These are phyloP conservation scores for Bruguiera parviflora DNA, from an alignment of 345 rosid species.

Conservation along the genomic window DNA sequence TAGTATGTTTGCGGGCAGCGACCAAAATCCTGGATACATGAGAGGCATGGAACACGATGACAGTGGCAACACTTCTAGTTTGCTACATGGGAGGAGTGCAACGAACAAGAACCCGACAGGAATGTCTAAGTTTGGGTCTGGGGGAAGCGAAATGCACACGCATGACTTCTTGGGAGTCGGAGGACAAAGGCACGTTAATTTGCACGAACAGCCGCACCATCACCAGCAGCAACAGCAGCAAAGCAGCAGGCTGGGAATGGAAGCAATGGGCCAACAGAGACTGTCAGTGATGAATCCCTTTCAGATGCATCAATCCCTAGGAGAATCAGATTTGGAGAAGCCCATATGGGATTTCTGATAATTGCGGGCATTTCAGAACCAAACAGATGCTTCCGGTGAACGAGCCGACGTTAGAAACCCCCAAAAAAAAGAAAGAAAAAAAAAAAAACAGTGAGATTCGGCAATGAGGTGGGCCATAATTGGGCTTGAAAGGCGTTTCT, in stretches of 20 bases:
- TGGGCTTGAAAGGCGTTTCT: not conserved
- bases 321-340: constrained; percentile 23
- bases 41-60: constrained; percentile 30
- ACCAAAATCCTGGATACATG: constrained; percentile 30
- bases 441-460: too few relatives aligned
- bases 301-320: constrained; percentile 30
- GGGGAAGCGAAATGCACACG: constrained; percentile 29
- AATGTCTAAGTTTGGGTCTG: constrained; percentile 28
- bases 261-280: constrained; percentile 35
- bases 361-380: not conserved
- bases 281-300: constrained; percentile 38
- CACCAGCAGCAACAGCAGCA: constrained; percentile 9
- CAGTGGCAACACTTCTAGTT: constrained; percentile 12
- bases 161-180: constrained; percentile 62
- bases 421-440: too few relatives aligned
- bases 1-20: constrained; percentile 33
- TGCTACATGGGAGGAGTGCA: constrained; percentile 24
- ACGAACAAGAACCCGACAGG: constrained; percentile 24
- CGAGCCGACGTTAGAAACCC: too few relatives aligned
- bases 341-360: constrained; percentile 54
- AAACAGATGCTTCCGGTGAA: too few relatives aligned
- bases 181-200: constrained; percentile 29
- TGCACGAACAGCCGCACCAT: constrained; percentile 35
- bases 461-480: not conserved
- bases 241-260: constrained; percentile 32